A percentile compares a stretch with the other conserved stretches of the same genome.
phyloP scores from a whole-genome alignment of 2,329 filamentous ascomycete genomes.

The Epichloe festucae region DNA sequence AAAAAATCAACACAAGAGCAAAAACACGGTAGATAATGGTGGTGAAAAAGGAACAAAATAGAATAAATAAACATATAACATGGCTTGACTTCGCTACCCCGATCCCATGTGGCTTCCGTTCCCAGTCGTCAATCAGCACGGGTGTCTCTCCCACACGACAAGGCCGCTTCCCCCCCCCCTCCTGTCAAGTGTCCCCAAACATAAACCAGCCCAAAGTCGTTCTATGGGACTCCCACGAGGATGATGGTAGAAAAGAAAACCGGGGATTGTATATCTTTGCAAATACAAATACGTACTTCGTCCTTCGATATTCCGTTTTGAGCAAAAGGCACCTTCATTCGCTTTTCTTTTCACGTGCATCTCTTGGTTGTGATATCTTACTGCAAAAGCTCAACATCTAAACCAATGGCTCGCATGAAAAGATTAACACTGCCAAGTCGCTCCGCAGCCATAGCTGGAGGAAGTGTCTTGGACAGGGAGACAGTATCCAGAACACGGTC shows the following conservation, averaged over 20 bases:
- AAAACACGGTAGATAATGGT: not conserved
- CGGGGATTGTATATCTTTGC: not conserved
- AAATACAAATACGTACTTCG: not conserved
- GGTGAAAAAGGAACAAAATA: not conserved
- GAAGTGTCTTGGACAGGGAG: constrained; percentile 73
- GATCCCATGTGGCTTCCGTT: not conserved
- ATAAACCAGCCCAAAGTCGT: constrained; percentile 2
- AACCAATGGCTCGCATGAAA: constrained; percentile 97
- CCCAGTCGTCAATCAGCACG: not conserved
- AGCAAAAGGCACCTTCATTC: constrained; percentile 5
- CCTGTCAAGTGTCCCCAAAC: constrained; percentile 4
- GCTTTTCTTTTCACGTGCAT: not conserved
- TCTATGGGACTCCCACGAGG: not conserved
- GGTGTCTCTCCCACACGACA: not conserved
- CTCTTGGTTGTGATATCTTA: constrained; percentile 11
- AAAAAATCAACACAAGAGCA: not conserved
- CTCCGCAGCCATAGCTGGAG: constrained; percentile 70
- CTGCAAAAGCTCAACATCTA: constrained; percentile 71
- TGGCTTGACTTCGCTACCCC: not conserved
- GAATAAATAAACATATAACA: not conserved
- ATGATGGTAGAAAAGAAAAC: not conserved
- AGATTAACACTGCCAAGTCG: constrained; percentile 87
- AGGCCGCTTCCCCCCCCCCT: not conserved
- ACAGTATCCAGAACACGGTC: constrained; percentile 97
- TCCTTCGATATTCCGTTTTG: not conserved